Conservation (phyloP, 2,329 filamentous ascomycete genomes). For the Penicillium sp. region DNA sequence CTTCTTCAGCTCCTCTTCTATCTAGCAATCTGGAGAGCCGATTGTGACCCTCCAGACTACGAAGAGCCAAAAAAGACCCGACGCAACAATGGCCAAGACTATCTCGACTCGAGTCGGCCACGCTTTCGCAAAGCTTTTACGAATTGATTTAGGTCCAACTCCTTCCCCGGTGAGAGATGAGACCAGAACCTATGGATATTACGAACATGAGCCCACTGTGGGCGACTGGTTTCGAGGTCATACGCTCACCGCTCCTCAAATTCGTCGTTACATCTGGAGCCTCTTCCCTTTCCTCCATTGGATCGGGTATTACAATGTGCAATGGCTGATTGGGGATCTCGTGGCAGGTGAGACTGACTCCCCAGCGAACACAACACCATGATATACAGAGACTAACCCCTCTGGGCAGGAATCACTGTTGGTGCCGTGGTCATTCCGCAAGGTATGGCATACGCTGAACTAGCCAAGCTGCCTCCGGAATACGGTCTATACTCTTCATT, state of each 20-base stretch:
- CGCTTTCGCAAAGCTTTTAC: slow-evolving; percentile 4
- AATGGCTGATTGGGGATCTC: slow-evolving; percentile 84
- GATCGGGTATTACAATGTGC: slow-evolving; percentile 78
- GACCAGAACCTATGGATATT: slow-evolving; percentile 48
- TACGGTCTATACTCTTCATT: slow-evolving; percentile 92
- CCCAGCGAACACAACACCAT: too few species aligned
- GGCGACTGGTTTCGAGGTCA: slow-evolving; percentile 66
- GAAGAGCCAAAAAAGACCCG: slow-evolving; percentile 1
- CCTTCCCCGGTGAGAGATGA: slow-evolving; percentile 20
- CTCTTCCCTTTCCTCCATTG: slow-evolving; percentile 83
- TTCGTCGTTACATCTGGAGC: slow-evolving; percentile 60
- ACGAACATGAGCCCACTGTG: slow-evolving; percentile 73
- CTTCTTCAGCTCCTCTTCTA: slow-evolving; percentile 3
- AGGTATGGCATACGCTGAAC: slow-evolving; percentile 84
- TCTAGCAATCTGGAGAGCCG: neutral
- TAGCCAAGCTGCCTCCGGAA: slow-evolving; percentile 72
- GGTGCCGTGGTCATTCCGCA: slow-evolving; percentile 82
- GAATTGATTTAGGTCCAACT: neutral
- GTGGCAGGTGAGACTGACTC: slow-evolving; percentile 56
- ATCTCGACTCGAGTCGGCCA: slow-evolving; percentile 8
- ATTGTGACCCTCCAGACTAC: neutral
- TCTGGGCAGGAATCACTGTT: slow-evolving; percentile 52
- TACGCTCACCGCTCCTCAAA: slow-evolving; percentile 55
- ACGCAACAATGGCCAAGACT: slow-evolving; percentile 3
- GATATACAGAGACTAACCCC: neutral